Percentiles rank a stretch among this genome's conserved stretches.
Conservation (phyloP, 129 eudicot genomes). For the Flaveria ramosissima region DNA sequence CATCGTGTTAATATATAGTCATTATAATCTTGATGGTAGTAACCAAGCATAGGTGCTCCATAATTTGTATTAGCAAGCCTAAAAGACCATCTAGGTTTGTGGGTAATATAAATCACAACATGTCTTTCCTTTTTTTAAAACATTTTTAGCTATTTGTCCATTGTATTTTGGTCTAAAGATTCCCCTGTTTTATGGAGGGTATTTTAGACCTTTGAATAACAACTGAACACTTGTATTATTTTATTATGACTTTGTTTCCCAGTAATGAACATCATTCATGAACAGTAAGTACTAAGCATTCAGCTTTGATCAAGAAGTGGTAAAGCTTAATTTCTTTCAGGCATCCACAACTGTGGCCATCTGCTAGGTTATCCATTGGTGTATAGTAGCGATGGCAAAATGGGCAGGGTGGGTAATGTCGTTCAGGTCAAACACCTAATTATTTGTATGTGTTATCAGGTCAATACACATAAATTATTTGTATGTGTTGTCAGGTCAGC, state of each 20-base stretch:
- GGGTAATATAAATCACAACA: not conserved
- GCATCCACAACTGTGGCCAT: conserved; percentile 1
- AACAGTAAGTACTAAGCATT: not conserved
- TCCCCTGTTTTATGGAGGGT: not conserved
- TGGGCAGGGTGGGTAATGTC: not conserved
- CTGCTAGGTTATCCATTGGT: not conserved
- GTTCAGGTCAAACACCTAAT: not conserved
- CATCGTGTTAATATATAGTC: not conserved
- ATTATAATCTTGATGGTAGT: not conserved
- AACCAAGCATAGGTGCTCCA: not conserved
- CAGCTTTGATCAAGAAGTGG: not conserved
- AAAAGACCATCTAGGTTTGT: too few species aligned
- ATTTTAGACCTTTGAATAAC: not conserved
- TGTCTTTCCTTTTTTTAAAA: not conserved
- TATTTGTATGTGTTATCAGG: not conserved
- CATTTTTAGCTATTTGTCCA: conserved; percentile 3
- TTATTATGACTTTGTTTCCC: not conserved
- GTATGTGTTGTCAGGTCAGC: not conserved
- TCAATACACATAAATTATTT: not conserved
- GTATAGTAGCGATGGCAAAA: not conserved
- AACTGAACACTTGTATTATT: not conserved
- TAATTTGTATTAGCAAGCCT: not conserved
- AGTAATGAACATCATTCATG: not conserved
- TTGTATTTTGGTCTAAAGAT: not conserved
- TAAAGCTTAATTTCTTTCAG: not conserved